Percentiles rank a stretch among this genome's conserved stretches.
phyloP scores from a whole-genome alignment of 2,329 filamentous ascomycete species.

The Ophiostoma himal-ulmi region DNA sequence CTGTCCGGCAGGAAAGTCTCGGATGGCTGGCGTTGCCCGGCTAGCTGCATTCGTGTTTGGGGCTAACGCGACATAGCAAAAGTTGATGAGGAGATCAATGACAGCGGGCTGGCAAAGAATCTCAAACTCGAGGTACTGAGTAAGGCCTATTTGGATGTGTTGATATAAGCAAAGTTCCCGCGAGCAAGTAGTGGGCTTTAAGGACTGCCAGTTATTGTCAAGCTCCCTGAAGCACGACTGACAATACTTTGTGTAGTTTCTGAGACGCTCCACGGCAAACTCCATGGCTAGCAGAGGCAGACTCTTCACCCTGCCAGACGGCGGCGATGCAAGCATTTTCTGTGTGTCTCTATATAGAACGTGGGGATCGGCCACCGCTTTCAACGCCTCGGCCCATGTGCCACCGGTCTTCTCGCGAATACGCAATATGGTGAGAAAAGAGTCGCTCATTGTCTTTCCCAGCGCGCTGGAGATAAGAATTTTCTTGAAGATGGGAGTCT shows the following conservation, averaged over 20 bases:
- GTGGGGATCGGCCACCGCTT: neutral
- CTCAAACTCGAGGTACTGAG: slow-evolving; percentile 78
- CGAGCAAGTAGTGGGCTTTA: slow-evolving; percentile 76
- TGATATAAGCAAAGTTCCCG: slow-evolving; percentile 75
- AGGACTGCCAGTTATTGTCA: slow-evolving; percentile 57
- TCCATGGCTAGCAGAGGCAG: slow-evolving; percentile 60
- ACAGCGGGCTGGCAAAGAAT: slow-evolving; percentile 73
- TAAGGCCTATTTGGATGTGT: slow-evolving; percentile 80
- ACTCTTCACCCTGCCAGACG: slow-evolving; percentile 31
- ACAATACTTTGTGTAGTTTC: slow-evolving; percentile 80
- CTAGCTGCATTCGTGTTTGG: slow-evolving; percentile 28
- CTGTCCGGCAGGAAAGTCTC: neutral
- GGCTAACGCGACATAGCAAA: slow-evolving; percentile 60
- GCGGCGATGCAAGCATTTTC: neutral
- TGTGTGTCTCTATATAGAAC: neutral
- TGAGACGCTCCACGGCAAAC: slow-evolving; percentile 69
- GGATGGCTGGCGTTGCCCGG: neutral
- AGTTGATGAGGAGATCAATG: slow-evolving; percentile 76
- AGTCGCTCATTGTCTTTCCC: slow-evolving; percentile 59
- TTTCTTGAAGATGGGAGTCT: slow-evolving; percentile 39
- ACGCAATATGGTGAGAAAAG: slow-evolving; percentile 58
- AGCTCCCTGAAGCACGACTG: slow-evolving; percentile 73
- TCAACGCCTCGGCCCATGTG: slow-evolving; percentile 58
- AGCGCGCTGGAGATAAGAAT: slow-evolving; percentile 69
- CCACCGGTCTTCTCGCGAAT: slow-evolving; percentile 48